Conservation (phyloP, 192 early-diverging fungal genomes). For the Backusella sp. region DNA sequence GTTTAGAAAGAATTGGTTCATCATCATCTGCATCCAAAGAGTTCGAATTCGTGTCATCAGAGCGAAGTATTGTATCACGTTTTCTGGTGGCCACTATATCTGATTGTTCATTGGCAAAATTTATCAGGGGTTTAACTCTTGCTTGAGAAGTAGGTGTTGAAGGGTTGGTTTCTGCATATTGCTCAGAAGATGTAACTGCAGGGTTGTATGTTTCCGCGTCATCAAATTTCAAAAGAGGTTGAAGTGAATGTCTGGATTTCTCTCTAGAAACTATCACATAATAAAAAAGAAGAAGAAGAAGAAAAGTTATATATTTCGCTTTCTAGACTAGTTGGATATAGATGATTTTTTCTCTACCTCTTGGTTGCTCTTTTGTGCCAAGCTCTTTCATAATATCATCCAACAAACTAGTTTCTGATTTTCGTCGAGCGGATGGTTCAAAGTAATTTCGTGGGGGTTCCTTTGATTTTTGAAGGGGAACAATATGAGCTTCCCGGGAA, state of each 20-base stretch:
- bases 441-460: not conserved
- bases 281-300: not conserved
- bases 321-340: not conserved
- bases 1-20: not conserved
- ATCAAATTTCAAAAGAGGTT: not conserved
- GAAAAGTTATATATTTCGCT: not conserved
- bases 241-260: not conserved
- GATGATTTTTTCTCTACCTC: not conserved
- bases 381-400: slow-evolving; percentile 27
- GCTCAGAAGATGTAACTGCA: slow-evolving; percentile 11
- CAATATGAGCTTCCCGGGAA: slow-evolving; percentile 7
- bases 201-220: slow-evolving; percentile 5
- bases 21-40: slow-evolving; percentile 7
- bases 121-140: slow-evolving; percentile 8
- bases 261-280: not conserved
- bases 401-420: slow-evolving; percentile 13
- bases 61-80: not conserved
- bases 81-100: not conserved
- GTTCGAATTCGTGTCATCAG: slow-evolving; percentile 8
- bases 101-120: slow-evolving; percentile 7
- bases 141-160: not conserved
- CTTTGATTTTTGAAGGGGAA: not conserved
- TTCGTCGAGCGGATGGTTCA: not conserved
- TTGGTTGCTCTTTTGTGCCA: not conserved
- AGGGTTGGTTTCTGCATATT: not conserved